Conservation (phyloP, 768 basidiomycete species). For the Russula compacta region DNA sequence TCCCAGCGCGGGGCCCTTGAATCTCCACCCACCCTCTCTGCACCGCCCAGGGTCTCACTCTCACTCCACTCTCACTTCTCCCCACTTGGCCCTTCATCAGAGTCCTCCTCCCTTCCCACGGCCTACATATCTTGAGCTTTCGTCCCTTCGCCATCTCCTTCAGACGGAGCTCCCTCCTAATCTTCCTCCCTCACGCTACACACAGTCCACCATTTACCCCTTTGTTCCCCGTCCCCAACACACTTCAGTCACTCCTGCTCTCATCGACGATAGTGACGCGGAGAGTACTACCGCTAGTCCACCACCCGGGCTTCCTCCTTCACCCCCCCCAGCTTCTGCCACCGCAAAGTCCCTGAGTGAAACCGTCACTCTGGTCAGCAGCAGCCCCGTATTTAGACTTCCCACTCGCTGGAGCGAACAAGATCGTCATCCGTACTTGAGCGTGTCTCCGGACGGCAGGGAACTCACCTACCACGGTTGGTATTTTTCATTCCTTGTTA, state of each 20-base stretch:
- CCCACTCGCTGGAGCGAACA: conserved; percentile 77
- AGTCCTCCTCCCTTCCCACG: conserved; percentile 43
- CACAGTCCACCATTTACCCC: conserved; percentile 10
- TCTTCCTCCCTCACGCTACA: conserved; percentile 24
- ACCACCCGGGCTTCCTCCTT: conserved; percentile 16
- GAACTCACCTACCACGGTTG: conserved; percentile 66
- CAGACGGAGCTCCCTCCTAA: conserved; percentile 43
- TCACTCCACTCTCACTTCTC: conserved; percentile 22
- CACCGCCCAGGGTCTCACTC: conserved; percentile 22
- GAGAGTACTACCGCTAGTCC: conserved; percentile 22
- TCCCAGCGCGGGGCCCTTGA: conserved; percentile 30
- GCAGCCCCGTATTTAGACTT: conserved; percentile 38
- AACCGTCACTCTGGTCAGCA: conserved; percentile 16
- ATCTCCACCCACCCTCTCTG: conserved; percentile 9
- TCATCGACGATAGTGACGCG: conserved; percentile 20
- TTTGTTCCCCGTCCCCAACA: conserved; percentile 29
- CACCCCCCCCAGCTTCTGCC: conserved; percentile 5
- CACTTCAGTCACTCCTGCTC: conserved; percentile 29
- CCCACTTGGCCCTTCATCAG: conserved; percentile 26
- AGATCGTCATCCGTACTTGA: conserved; percentile 48
- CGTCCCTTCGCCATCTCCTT: conserved; percentile 60
- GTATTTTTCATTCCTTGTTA: conserved; percentile 12
- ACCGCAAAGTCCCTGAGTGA: conserved; percentile 14
- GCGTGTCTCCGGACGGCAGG: conserved; percentile 59
- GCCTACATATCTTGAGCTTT: conserved; percentile 70